phyloP scores from a whole-genome alignment of 169 alveolate species.

The Theileria annulata region DNA sequence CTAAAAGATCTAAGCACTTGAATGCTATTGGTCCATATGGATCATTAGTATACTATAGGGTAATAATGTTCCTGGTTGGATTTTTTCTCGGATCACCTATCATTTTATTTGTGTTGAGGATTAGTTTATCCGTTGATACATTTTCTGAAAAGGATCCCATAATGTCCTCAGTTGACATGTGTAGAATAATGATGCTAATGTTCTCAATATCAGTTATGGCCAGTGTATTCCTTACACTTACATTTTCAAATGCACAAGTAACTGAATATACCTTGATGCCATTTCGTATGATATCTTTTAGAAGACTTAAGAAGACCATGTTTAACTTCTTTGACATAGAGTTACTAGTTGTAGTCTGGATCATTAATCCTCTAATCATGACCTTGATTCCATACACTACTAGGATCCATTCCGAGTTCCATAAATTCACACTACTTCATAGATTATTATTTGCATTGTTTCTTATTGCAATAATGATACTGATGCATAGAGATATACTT shows the following conservation, averaged over 20 bases:
- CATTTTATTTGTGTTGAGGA: neutral
- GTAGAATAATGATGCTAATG: neutral
- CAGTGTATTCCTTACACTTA: neutral
- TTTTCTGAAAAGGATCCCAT: neutral
- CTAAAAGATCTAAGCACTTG: neutral
- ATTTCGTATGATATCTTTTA: neutral
- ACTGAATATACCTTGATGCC: neutral
- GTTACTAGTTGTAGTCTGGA: neutral
- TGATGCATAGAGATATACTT: neutral
- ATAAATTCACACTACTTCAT: neutral
- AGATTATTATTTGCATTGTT: neutral
- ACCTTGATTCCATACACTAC: neutral
- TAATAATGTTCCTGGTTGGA: neutral
- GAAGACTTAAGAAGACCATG: neutral
- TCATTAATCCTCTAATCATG: neutral
- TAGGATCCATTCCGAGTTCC: neutral
- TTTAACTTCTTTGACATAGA: neutral
- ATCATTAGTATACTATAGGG: neutral
- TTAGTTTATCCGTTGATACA: neutral
- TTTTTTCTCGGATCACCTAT: neutral
- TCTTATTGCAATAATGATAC: neutral
- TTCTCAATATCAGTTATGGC: neutral
- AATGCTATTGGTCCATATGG: neutral
- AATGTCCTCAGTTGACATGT: constrained; percentile 1
- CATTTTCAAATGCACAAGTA: neutral